Conservation (phyloP, 164 flowering plant species). For the Macadamia tetraphylla region DNA sequence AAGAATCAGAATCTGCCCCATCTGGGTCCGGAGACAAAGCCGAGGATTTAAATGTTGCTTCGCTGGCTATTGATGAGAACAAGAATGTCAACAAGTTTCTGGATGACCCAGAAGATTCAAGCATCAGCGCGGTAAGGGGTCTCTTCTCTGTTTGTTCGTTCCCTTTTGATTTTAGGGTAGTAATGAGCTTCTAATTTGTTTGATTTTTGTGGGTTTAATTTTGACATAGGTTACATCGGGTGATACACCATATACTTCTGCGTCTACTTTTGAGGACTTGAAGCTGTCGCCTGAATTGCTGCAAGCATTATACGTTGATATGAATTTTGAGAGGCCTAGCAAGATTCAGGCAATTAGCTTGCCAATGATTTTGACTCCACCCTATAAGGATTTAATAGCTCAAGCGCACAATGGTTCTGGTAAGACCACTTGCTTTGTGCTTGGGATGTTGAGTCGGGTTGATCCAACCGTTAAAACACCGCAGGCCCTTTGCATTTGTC, state of each 20-base stretch:
- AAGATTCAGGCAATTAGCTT: constrained; percentile 82
- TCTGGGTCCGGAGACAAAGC: constrained; percentile 1
- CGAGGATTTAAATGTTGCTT: constrained; percentile 7
- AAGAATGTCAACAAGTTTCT: constrained; percentile 21
- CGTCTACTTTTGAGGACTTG: constrained; percentile 73
- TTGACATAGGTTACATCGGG: constrained; percentile 57
- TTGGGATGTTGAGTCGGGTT: constrained; percentile 93
- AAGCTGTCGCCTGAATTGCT: constrained; percentile 66
- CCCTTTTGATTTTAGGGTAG: background rate
- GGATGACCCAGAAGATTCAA: constrained; percentile 66
- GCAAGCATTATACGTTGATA: constrained; percentile 77
- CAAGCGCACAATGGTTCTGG: constrained; percentile 99
- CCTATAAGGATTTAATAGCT: constrained; percentile 69
- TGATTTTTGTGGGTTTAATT: background rate
- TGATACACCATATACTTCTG: constrained; percentile 78
- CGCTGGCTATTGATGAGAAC: constrained; percentile 28
- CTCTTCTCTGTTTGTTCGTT: background rate
- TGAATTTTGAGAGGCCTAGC: constrained; percentile 82
- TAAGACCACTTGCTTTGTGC: constrained; percentile 91
- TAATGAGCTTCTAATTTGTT: background rate
- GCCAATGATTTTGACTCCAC: constrained; percentile 94
- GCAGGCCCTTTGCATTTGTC: constrained; percentile 93
- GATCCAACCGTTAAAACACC: constrained; percentile 59
- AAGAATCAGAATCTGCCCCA: background rate
- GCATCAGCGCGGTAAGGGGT: constrained; percentile 45